Evolutionary conservation across 306 rosid genomes (phyloP), one percentile per base, ranked within the genome.

Genomic region (Quercus dentata): DNA sequence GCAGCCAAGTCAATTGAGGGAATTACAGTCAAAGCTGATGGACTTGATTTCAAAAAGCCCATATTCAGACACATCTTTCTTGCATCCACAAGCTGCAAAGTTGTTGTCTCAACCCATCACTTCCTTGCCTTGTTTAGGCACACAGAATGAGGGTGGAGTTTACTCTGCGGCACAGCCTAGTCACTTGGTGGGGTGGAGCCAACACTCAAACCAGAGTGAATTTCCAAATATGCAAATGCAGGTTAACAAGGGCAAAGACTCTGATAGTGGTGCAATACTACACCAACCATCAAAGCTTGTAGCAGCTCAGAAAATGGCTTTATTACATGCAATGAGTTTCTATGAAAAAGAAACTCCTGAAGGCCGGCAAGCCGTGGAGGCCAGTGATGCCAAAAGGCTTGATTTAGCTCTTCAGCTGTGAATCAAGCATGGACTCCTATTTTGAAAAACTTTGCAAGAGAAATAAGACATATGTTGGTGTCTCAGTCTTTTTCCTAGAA

Each of bases 391-490:
- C 49, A 67, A 54, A 30, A 75, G 28, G 71, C 88, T 84, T 54
- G 72, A 85, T 67, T 57, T 85, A 75, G 77, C 78, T 70, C 83
- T 85, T 25, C 85, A 81, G 80, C 80, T 85, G 61, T 77, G 83
- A 80, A 57, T 33, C 75, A 14, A 51, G 17, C 52, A 71, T 59
- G 41, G 20, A 46, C 58, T 51, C 57, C 17, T 35, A 3, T 15
- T 25, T 6, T 14, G 4, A 13, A 35, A 35, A 35, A 67, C 51
- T 67, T 67, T 25, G n/a, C 14, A n/a, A 33, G 27, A 67, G 15
- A 67, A 27, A 44, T 1, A 19, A 7, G 3, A 17, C n/a, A 30
- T 64, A 64, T 64, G 15, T 30, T 57, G 25, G 13, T 59, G 31
- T 59, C 23, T 10, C 31, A 49, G 15, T 49, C 12, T 33, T 67